These are phyloP conservation scores for Epichloe gansuensis DNA, from an alignment of 2,329 filamentous ascomycete genomes.

Conservation along the genomic window DNA sequence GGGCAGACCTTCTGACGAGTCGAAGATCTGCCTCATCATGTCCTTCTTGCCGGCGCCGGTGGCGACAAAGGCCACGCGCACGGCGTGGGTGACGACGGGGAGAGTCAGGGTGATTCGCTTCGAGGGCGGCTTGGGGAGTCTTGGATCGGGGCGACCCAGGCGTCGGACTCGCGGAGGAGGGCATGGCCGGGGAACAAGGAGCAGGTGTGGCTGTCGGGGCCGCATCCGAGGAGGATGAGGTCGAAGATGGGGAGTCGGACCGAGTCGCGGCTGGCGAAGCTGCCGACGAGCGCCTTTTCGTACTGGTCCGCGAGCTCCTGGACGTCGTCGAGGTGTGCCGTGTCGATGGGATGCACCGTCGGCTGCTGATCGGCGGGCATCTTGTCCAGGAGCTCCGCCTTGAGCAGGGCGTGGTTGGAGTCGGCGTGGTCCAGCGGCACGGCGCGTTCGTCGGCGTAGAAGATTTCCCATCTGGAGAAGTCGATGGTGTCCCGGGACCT, in stretches of 20 bases:
- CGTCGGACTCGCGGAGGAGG: slow-evolving; percentile 71
- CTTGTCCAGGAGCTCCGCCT: slow-evolving; percentile 79
- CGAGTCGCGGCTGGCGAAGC: slow-evolving; percentile 84
- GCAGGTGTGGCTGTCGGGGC: slow-evolving; percentile 95
- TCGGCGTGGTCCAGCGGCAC: slow-evolving; percentile 85
- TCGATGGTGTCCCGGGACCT: slow-evolving; percentile 49
- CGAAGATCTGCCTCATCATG: slow-evolving; percentile 85
- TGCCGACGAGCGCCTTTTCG: slow-evolving; percentile 72
- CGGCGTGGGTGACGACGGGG: slow-evolving; percentile 77
- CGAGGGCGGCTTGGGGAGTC: slow-evolving; percentile 93
- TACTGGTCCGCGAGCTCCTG: slow-evolving; percentile 92
- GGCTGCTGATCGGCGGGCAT: slow-evolving; percentile 59
- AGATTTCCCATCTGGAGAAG: slow-evolving; percentile 91
- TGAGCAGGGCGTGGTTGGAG: slow-evolving; percentile 86
- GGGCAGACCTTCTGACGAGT: slow-evolving; percentile 60
- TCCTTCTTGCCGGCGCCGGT: slow-evolving; percentile 85
- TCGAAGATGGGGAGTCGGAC: slow-evolving; percentile 94
- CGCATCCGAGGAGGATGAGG: slow-evolving; percentile 82
- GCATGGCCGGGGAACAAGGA: slow-evolving; percentile 86
- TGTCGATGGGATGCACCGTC: slow-evolving; percentile 68
- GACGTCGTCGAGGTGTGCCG: slow-evolving; percentile 52
- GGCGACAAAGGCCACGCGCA: slow-evolving; percentile 82
- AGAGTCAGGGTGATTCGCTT: slow-evolving; percentile 85
- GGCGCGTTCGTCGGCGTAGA: slow-evolving; percentile 95
- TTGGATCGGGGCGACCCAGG: slow-evolving; percentile 85